These are phyloP conservation scores for Acanthamoeba sp. DNA, from an alignment of 208 protist genomes.

Conservation along the genomic window DNA sequence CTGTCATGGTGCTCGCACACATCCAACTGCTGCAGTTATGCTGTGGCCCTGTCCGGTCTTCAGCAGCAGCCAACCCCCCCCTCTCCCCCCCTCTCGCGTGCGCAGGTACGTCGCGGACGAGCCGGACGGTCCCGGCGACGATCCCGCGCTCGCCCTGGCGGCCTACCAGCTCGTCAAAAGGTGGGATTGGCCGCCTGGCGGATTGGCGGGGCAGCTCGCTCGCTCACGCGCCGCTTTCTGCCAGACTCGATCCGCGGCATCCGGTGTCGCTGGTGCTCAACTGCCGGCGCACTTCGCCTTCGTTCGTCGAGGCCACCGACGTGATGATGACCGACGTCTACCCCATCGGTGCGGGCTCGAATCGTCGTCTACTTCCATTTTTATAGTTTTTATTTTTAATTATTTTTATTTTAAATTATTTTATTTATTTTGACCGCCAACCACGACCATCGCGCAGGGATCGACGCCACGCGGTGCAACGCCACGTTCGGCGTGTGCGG, in stretches of 20 bases:
- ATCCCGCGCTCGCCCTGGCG: background rate
- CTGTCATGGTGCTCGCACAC: background rate
- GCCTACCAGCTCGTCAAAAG: background rate
- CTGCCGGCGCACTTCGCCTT: background rate
- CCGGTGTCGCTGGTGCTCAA: background rate
- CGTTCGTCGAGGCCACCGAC: background rate
- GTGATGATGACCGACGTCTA: slow-evolving; percentile 18
- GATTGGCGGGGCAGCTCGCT: background rate
- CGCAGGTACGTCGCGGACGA: background rate
- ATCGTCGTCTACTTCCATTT: background rate
- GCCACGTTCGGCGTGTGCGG: background rate
- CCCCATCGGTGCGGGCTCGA: background rate
- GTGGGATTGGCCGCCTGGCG: background rate
- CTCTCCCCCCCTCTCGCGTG: too few relatives aligned
- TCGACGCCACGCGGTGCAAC: background rate
- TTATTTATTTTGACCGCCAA: too few relatives aligned
- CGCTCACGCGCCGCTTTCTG: background rate
- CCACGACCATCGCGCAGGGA: background rate
- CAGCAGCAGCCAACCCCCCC: too few relatives aligned
- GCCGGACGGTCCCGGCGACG: background rate
- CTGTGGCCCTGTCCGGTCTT: too few relatives aligned
- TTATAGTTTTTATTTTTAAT: background rate
- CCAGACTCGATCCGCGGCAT: background rate
- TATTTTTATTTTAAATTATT: too few relatives aligned
- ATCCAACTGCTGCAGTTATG: too few relatives aligned